A percentile compares a stretch with the other conserved stretches of the same genome.
These are phyloP conservation scores for Ceratocystis ficicola DNA, from an alignment of 2,329 filamentous ascomycete species.

Conservation along the genomic window DNA sequence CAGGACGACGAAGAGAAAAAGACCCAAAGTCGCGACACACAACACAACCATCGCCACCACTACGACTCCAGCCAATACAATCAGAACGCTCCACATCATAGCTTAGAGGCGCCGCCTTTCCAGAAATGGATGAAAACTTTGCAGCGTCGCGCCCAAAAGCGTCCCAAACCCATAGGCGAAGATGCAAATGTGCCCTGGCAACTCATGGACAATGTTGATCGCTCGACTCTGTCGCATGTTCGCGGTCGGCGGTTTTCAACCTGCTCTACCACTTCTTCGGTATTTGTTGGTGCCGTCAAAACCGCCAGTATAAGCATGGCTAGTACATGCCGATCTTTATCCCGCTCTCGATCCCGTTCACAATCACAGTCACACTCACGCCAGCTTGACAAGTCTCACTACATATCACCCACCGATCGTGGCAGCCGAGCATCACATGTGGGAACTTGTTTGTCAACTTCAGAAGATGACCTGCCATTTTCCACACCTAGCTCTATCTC, in stretches of 20 bases:
- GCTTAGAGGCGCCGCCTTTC: conserved; percentile 36
- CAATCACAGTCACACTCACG: conserved; percentile 11
- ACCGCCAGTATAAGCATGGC: conserved; percentile 69
- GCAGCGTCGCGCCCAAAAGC: conserved; percentile 43
- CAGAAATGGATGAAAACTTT: conserved; percentile 62
- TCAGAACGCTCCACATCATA: conserved; percentile 25
- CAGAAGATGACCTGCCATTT: conserved; percentile 44
- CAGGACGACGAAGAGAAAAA: background rate
- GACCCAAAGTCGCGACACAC: conserved; percentile 2
- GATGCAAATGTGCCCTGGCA: conserved; percentile 31
- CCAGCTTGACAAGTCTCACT: background rate
- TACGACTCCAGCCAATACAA: background rate
- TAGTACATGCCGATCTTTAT: conserved; percentile 49
- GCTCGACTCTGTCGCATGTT: conserved; percentile 23
- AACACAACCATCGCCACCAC: conserved; percentile 6
- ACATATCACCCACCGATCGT: conserved; percentile 45
- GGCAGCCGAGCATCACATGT: conserved; percentile 51
- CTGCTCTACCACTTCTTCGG: conserved; percentile 63
- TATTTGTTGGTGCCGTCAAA: conserved; percentile 67
- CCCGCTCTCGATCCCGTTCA: conserved; percentile 21
- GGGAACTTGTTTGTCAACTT: conserved; percentile 39
- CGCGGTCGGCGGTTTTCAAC: conserved; percentile 25
- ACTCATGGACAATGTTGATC: conserved; percentile 25
- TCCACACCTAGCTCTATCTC: conserved; percentile 29
- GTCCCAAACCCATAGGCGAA: conserved; percentile 26